Evolutionary conservation across 495 filamentous ascomycete species (phyloP).

Genomic region (Rhizodiscina lignyota): DNA sequence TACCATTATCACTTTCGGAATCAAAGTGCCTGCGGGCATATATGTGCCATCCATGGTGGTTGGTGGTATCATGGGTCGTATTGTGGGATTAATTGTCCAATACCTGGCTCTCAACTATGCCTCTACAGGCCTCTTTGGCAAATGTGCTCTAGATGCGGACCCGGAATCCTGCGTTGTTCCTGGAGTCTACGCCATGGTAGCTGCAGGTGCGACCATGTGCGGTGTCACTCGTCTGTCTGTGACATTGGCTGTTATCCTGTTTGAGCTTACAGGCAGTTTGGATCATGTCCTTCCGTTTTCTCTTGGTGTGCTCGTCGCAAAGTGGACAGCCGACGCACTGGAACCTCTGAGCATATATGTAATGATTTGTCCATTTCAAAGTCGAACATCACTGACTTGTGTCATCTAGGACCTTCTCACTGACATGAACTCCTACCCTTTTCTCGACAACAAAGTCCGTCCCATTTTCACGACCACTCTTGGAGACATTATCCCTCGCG

Average conservation of each 20-base stretch:
- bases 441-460: conserved; percentile 85
- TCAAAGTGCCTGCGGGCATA: conserved; percentile 91
- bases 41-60: conserved; percentile 98
- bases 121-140: conserved; percentile 50
- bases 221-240: conserved; percentile 90
- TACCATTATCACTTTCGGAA: conserved; percentile 79
- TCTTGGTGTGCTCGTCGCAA: conserved; percentile 76
- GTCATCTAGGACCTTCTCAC: conserved; percentile 61
- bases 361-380: too few relatives aligned
- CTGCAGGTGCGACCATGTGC: conserved; percentile 94
- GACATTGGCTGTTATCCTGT: conserved; percentile 86
- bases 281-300: conserved; percentile 95
- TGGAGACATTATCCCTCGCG: conserved; percentile 60
- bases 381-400: too few relatives aligned
- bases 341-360: conserved; percentile 92
- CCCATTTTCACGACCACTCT: conserved; percentile 74
- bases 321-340: conserved; percentile 94
- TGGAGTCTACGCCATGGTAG: conserved; percentile 88
- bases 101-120: conserved; percentile 63
- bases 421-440: conserved; percentile 93
- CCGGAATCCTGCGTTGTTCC: conserved; percentile 81
- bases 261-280: conserved; percentile 86
- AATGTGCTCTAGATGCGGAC: conserved; percentile 49
- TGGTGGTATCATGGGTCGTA: conserved; percentile 79
- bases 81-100: conserved; percentile 76